Evolutionary conservation across 257 asterid species (phyloP).

Genomic region (Salvia splendens): DNA sequence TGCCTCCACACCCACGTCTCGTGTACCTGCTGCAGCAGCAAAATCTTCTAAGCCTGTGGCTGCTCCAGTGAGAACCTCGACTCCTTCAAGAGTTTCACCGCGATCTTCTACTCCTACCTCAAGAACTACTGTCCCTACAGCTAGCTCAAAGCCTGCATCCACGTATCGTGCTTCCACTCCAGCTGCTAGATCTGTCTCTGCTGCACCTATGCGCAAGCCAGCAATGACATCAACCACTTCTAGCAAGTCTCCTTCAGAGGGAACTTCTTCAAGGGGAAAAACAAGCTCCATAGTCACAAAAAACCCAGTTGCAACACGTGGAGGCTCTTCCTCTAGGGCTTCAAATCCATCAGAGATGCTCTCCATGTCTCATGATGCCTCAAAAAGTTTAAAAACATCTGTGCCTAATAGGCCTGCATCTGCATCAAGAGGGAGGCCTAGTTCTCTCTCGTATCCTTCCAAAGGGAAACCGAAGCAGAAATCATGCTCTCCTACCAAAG

Average conservation of each 20-base stretch:
- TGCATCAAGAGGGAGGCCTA: slow-evolving; percentile 61
- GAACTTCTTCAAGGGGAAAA: slow-evolving; percentile 40
- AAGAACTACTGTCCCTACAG: slow-evolving; percentile 37
- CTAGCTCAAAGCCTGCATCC: slow-evolving; percentile 31
- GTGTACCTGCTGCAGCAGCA: slow-evolving; percentile 38
- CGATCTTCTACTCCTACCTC: slow-evolving; percentile 52
- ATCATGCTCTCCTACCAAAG: slow-evolving; percentile 64
- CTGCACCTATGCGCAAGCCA: slow-evolving; percentile 58
- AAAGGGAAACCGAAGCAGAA: slow-evolving; percentile 50
- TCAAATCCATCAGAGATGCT: slow-evolving; percentile 42
- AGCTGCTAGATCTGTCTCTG: slow-evolving; percentile 44
- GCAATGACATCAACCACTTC: slow-evolving; percentile 35
- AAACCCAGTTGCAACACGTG: slow-evolving; percentile 38
- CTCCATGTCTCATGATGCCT: slow-evolving; percentile 37
- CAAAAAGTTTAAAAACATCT: slow-evolving; percentile 34
- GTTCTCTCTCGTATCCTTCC: slow-evolving; percentile 35
- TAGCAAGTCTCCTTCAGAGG: slow-evolving; percentile 31
- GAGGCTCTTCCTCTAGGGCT: slow-evolving; percentile 53
- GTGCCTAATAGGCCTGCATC: slow-evolving; percentile 63
- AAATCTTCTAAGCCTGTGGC: slow-evolving; percentile 41
- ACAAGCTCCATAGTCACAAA: slow-evolving; percentile 31
- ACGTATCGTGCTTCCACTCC: slow-evolving; percentile 57
- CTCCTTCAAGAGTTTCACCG: slow-evolving; percentile 51
- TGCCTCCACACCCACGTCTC: slow-evolving; percentile 55
- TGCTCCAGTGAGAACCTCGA: slow-evolving; percentile 51